These are phyloP conservation scores for Solanum megistacrolobum DNA, from an alignment of 257 asterid genomes.

Conservation along the genomic window DNA sequence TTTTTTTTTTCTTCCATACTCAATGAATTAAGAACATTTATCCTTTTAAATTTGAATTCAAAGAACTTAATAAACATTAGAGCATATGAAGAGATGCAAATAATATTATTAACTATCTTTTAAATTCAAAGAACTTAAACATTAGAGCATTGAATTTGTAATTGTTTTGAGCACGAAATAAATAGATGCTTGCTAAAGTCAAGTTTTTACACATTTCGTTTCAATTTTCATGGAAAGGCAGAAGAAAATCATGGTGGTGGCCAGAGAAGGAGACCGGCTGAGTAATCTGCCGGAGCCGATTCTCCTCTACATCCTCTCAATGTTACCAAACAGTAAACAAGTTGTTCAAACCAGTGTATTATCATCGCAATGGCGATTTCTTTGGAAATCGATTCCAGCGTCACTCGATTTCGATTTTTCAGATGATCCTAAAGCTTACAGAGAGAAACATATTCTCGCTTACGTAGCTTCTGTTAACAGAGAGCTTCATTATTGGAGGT, in stretches of 20 bases:
- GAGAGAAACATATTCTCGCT: not conserved
- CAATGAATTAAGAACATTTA: not conserved
- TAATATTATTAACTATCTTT: too few species aligned
- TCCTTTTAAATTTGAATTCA: not conserved
- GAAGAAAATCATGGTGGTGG: not conserved
- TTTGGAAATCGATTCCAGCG: not conserved
- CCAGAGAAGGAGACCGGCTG: not conserved
- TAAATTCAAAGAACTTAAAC: not conserved
- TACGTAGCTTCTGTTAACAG: not conserved
- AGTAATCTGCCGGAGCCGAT: not conserved
- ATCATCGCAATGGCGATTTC: not conserved
- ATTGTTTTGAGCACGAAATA: not conserved
- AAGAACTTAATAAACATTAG: not conserved
- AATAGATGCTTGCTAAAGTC: not conserved
- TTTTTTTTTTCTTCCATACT: too few species aligned
- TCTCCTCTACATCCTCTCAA: not conserved
- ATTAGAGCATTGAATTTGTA: not conserved
- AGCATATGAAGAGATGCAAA: not conserved
- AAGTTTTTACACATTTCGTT: too few species aligned
- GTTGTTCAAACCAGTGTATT: not conserved
- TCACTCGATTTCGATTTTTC: not conserved
- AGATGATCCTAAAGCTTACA: not conserved
- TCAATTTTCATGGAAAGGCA: not conserved
- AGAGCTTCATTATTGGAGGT: not conserved
- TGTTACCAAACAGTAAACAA: not conserved